Evolutionary conservation across 1,284 basidiomycete genomes (phyloP).

Genomic region (Ustilago sp.): DNA sequence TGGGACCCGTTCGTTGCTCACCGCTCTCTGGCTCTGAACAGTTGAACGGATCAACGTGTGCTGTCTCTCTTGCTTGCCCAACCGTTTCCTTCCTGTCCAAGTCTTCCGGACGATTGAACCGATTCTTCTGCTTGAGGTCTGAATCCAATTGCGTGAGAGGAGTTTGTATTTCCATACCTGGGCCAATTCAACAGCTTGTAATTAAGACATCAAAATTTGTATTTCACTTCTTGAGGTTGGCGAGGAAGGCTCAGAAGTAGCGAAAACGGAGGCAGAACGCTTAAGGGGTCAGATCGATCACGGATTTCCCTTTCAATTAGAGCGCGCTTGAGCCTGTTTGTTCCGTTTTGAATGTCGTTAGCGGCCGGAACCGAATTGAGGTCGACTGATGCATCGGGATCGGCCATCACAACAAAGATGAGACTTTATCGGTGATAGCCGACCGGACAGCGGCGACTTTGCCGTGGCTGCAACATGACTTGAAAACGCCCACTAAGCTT

Average conservation of each 20-base stretch:
- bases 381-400: too few relatives aligned
- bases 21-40: neutral
- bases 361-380: constrained; percentile 31
- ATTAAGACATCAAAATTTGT: neutral
- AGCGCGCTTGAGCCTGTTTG: constrained; percentile 32
- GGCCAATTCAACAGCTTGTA: neutral
- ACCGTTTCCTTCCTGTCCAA: constrained; percentile 9
- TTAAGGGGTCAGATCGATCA: constrained; percentile 33
- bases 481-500: neutral
- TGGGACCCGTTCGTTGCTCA: neutral
- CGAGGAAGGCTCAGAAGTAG: neutral
- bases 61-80: neutral
- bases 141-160: neutral
- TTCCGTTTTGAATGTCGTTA: constrained; percentile 14
- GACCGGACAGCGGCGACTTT: too few relatives aligned
- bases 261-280: neutral
- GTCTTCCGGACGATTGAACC: constrained; percentile 10
- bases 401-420: too few relatives aligned
- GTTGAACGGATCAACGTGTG: neutral
- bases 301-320: neutral
- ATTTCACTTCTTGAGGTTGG: neutral
- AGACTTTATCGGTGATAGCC: too few relatives aligned
- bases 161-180: too few relatives aligned
- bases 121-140: neutral
- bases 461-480: too few relatives aligned